A percentile compares a stretch with the other conserved stretches of the same genome.
phyloP scores from a whole-genome alignment of 164 flowering plant genomes.

The Vitis rupestris region DNA sequence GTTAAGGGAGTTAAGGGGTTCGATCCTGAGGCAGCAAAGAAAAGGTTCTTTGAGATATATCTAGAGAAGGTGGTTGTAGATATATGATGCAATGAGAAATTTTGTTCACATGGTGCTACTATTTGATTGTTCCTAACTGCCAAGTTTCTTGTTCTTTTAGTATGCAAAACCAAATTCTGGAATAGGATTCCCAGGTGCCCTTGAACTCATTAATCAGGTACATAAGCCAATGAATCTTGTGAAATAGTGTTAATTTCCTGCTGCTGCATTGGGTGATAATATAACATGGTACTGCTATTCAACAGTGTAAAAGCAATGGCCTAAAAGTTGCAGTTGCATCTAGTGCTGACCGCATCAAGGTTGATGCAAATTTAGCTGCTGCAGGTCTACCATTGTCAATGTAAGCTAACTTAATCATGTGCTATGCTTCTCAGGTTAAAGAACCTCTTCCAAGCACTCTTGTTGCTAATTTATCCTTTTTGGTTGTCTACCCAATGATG shows the following conservation, averaged over 20 bases:
- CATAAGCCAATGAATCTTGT: background rate
- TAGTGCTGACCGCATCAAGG: conserved; percentile 97
- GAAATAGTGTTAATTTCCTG: background rate
- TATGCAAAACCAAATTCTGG: conserved; percentile 94
- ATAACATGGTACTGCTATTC: background rate
- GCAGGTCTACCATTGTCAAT: conserved; percentile 78
- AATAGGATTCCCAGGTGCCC: conserved; percentile 95
- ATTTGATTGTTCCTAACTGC: background rate
- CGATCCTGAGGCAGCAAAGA: conserved; percentile 70
- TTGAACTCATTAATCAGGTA: conserved; percentile 86
- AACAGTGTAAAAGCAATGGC: conserved; percentile 84
- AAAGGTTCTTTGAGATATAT: conserved; percentile 91
- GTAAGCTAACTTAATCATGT: conserved; percentile 42
- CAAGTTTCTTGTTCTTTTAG: conserved; percentile 35
- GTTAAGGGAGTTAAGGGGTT: conserved; percentile 77
- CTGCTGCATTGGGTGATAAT: conserved; percentile 10
- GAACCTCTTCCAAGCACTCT: no score
- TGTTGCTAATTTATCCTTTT: no score
- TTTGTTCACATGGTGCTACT: background rate
- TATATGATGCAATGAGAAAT: background rate
- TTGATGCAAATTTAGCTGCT: conserved; percentile 91
- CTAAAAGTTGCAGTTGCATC: conserved; percentile 99
- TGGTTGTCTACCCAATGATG: no score
- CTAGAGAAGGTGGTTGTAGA: conserved; percentile 61
- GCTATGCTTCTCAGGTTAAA: background rate